A percentile compares a stretch with the other conserved stretches of the same genome.
Evolutionary conservation across 2,329 filamentous ascomycete genomes (phyloP).

Genomic region (Epichloe festucae): DNA sequence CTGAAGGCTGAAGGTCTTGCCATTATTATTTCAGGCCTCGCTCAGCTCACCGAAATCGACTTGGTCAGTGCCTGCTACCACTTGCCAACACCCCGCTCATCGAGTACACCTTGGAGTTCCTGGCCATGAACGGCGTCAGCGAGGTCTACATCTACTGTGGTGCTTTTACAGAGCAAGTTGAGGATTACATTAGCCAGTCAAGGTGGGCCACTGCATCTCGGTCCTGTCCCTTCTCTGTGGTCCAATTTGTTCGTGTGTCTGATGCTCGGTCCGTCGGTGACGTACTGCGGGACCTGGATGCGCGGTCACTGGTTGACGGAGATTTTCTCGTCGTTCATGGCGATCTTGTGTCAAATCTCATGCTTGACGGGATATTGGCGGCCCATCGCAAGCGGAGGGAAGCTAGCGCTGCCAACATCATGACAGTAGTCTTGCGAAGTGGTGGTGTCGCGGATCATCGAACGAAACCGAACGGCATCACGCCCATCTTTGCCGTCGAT

Average conservation of each 20-base stretch:
- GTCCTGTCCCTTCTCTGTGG: conserved; percentile 55
- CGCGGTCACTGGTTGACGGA: conserved; percentile 68
- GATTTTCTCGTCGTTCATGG: conserved; percentile 92
- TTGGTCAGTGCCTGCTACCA: conserved; percentile 68
- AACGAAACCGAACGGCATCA: conserved; percentile 62
- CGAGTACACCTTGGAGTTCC: conserved; percentile 94
- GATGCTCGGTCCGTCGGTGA: conserved; percentile 82
- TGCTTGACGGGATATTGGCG: conserved; percentile 65
- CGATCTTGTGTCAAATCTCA: conserved; percentile 80
- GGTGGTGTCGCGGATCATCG: conserved; percentile 57
- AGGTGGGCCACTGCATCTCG: conserved; percentile 49
- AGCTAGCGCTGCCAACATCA: conserved; percentile 86
- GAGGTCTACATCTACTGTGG: conserved; percentile 89
- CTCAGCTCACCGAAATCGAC: neutral
- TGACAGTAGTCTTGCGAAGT: conserved; percentile 86
- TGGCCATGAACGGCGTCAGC: conserved; percentile 88
- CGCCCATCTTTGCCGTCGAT: conserved; percentile 79
- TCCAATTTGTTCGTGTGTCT: conserved; percentile 74
- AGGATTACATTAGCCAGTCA: conserved; percentile 72
- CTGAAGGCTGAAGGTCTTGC: too few relatives aligned
- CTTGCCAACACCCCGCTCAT: conserved; percentile 90
- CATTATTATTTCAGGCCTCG: too few relatives aligned
- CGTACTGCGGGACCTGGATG: conserved; percentile 86
- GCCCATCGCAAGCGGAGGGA: conserved; percentile 69
- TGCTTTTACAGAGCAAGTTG: conserved; percentile 73